Evolutionary conservation across 2,329 filamentous ascomycete species (phyloP), one percentile per base, ranked within the genome.

Genomic region (Penicillium sp.): DNA sequence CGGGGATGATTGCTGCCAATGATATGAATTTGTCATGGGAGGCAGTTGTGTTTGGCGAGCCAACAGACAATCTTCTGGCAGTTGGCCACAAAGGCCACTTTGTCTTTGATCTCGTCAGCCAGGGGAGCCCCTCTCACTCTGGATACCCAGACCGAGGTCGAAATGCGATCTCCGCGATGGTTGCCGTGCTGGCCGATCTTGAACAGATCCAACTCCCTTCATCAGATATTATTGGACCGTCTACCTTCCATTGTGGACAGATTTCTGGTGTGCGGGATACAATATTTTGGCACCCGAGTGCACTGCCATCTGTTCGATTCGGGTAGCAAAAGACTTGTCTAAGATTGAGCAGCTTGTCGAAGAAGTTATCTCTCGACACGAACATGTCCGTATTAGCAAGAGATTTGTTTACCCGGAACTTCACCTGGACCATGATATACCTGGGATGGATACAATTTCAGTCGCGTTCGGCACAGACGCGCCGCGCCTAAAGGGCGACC

Each of bases 1-100:
- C 79, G n/a, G 82, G 81, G 3, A 84, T 84, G 81, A 71, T 77
- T 26, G 78, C 78, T 42, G 81, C 80, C 8, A 79, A 79, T 46
- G 64, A 71, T 14, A 71, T 79, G 56, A 61, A 65, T 4, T 60
- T 79, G 50, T 64, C 37, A 6, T 80, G 79, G 67, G 74, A 80
- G 18, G 72, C 79, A 8, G 75, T 82, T 44, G 75, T 75, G 40
- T 84, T 84, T 56, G 82, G 80, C 9, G 81, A 84, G 60, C 82
- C 81, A 5, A 84, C 82, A 0, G 74, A 29, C 82, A 81, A 59
- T 16, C 6, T 26, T 5, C 71, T 84, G 0, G 80, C 78, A 0
- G 74, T 76, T 13, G 81, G 81, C 6, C 82, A 84, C 66, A 84
- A 84, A 65, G 81, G 81, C 0, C 65, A 70, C 40, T 63, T 69